Conservation (phyloP, 164 flowering plant genomes). For the Echeveria elegans region DNA sequence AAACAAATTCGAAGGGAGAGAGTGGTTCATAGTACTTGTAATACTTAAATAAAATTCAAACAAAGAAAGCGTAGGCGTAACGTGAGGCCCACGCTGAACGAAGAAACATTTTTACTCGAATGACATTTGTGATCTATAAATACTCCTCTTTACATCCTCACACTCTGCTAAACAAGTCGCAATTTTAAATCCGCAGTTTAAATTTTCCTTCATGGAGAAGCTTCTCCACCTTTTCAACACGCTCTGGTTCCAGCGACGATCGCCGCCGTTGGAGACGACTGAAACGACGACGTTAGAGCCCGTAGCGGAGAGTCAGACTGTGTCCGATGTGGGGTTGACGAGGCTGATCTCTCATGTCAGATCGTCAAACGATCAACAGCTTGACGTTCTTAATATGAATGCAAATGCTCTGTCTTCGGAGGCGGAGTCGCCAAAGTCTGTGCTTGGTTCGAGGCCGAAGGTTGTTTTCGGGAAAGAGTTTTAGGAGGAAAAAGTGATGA, state of each 20-base stretch:
- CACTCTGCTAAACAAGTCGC: not conserved
- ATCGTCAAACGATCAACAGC: constrained; percentile 3
- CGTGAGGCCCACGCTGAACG: constrained; percentile 5
- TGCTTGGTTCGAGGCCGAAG: constrained; percentile 15
- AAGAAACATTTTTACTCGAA: not conserved
- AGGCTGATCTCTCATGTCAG: not conserved
- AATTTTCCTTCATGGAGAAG: constrained; percentile 5
- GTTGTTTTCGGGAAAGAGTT: constrained; percentile 20
- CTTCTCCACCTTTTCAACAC: constrained; percentile 1
- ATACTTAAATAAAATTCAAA: not conserved
- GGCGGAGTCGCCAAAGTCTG: constrained; percentile 22
- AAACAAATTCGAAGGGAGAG: no score
- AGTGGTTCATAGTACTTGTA: no score
- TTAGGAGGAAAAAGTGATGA: not conserved
- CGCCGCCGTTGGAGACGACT: not conserved
- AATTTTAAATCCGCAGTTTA: not conserved
- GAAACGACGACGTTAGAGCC: no score
- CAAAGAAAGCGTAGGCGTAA: not conserved
- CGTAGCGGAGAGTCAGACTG: not conserved
- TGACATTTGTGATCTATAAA: no score
- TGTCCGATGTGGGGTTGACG: not conserved
- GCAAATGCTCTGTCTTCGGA: not conserved
- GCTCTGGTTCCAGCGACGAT: constrained; percentile 7
- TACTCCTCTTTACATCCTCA: not conserved
- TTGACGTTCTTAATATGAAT: not conserved